phyloP scores from a whole-genome alignment of 176 grass and related monocot genomes.

The Cymbopogon citratus region DNA sequence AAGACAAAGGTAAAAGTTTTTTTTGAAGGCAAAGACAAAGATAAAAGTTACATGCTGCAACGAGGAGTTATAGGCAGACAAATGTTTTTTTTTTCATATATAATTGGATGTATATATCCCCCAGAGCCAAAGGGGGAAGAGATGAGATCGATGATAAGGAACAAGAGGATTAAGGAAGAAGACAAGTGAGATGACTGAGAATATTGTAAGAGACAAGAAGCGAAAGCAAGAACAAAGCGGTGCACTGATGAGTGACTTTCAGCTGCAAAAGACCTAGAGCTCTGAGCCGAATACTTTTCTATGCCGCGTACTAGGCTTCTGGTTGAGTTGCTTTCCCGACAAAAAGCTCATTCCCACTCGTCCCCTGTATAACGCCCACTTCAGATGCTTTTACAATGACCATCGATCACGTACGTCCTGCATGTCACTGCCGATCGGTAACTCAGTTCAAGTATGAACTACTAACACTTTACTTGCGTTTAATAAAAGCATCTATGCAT shows the following conservation, averaged over 20 bases:
- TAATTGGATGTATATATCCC: not conserved
- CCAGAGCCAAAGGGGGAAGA: not conserved
- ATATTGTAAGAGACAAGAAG: constrained; percentile 45
- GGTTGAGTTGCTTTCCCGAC: constrained; percentile 51
- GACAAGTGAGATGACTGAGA: constrained; percentile 43
- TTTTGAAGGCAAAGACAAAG: not conserved
- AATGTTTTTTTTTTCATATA: not conserved
- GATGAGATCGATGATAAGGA: constrained; percentile 33
- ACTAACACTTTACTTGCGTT: not conserved
- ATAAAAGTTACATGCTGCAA: not conserved
- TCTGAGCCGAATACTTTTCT: constrained; percentile 27
- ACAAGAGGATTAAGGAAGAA: constrained; percentile 20
- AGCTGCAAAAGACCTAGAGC: constrained; percentile 43
- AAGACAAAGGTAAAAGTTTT: not conserved
- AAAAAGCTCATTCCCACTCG: constrained; percentile 32
- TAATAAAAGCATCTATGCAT: not conserved
- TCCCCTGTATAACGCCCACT: not conserved
- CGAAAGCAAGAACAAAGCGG: constrained; percentile 45
- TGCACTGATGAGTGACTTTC: constrained; percentile 48
- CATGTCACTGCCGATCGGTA: not conserved
- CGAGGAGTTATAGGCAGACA: not conserved
- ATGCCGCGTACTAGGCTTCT: constrained; percentile 31
- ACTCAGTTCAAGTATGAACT: not conserved
- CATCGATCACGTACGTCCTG: not conserved
- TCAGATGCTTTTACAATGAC: not conserved